Evolutionary conservation across 805 yeast species (phyloP).

Genomic region (Barnettozyma salicaria): DNA sequence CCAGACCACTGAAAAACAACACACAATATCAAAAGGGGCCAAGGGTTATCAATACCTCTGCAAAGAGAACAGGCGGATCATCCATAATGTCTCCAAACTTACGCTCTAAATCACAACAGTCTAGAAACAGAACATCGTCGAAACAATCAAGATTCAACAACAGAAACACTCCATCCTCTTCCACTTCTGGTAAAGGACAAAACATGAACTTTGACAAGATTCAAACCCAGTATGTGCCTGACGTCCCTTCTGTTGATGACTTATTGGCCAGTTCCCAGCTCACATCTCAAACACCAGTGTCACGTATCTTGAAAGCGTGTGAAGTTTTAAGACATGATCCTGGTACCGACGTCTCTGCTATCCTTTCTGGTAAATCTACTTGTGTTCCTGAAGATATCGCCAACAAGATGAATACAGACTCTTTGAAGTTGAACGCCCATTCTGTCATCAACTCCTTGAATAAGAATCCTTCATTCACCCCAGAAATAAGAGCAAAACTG

Average conservation of each 20-base stretch:
- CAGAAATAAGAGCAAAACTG: slow-evolving; percentile 21
- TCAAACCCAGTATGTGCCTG: slow-evolving; percentile 16
- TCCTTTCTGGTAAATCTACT: slow-evolving; percentile 17
- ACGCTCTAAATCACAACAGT: slow-evolving; percentile 2
- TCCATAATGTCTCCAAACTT: slow-evolving; percentile 5
- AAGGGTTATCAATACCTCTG: no score
- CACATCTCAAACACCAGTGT: slow-evolving; percentile 19
- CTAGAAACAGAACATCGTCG: slow-evolving; percentile 1
- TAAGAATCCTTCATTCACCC: slow-evolving; percentile 20
- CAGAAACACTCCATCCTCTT: slow-evolving; percentile 2
- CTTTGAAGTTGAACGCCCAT: slow-evolving; percentile 21
- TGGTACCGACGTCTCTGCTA: slow-evolving; percentile 14
- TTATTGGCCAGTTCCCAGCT: slow-evolving; percentile 14
- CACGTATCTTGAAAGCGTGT: slow-evolving; percentile 21
- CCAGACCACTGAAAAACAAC: slow-evolving; percentile 2
- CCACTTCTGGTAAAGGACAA: neutral
- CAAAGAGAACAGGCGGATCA: no score
- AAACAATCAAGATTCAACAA: neutral
- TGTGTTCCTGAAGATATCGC: slow-evolving; percentile 5
- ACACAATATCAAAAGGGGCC: no score
- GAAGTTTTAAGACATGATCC: slow-evolving; percentile 12
- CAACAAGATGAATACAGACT: slow-evolving; percentile 16
- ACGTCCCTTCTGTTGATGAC: slow-evolving; percentile 14
- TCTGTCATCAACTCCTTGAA: slow-evolving; percentile 25
- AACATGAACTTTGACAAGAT: slow-evolving; percentile 20